Percentiles rank a stretch among this genome's conserved stretches.
Conservation (phyloP, 371 early-diverging fungal genomes). For the Capillidium heterosporum region DNA sequence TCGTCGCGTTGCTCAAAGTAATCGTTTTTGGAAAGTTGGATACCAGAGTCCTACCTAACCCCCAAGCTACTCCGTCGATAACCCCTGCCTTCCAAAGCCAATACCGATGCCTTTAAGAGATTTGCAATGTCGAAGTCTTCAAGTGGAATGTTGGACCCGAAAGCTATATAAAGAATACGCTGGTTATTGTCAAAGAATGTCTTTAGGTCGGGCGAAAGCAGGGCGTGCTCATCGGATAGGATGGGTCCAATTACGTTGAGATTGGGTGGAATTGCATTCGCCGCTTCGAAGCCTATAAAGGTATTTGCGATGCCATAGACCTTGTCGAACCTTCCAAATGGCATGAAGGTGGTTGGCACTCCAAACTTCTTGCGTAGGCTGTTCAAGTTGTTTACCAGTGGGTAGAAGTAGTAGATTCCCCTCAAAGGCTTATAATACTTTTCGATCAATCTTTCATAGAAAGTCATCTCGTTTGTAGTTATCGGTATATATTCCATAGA, state of each 20-base stretch:
- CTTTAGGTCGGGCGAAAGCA: background rate
- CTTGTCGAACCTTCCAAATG: background rate
- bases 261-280: background rate
- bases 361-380: background rate
- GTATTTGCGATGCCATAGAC: background rate
- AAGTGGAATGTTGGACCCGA: background rate
- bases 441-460: background rate
- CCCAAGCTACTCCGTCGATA: slow-evolving; percentile 7
- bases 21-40: background rate
- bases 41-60: background rate
- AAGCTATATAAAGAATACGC: background rate
- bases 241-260: background rate
- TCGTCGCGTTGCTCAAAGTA: no score
- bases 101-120: background rate
- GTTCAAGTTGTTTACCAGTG: background rate
- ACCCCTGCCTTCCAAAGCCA: background rate
- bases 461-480: background rate
- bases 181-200: background rate
- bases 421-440: background rate
- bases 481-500: background rate
- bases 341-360: background rate
- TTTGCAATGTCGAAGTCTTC: background rate
- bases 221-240: background rate
- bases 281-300: background rate
- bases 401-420: background rate